phyloP scores from a whole-genome alignment of 148 eudicot genomes.

The Rhododendron vialii region DNA sequence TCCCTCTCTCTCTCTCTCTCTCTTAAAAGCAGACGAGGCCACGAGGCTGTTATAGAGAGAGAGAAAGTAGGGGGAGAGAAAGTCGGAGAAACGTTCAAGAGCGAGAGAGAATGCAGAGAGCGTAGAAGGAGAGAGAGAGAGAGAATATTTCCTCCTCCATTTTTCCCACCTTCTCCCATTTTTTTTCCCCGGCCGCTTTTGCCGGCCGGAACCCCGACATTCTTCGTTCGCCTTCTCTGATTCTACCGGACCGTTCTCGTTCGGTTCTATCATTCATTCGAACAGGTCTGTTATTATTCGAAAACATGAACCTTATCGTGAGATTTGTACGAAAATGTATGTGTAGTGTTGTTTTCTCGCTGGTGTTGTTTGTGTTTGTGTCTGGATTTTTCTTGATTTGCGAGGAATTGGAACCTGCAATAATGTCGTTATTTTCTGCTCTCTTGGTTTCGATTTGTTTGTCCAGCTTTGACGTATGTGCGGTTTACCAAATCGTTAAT shows the following conservation, averaged over 20 bases:
- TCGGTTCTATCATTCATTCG: not conserved
- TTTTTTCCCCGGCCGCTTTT: constrained; percentile 6
- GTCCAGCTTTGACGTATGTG: not conserved
- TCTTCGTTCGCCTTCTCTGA: not conserved
- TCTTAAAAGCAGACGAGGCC: not conserved
- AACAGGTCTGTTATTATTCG: not conserved
- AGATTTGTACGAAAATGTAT: not conserved
- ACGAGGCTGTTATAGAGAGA: not conserved
- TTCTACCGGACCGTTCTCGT: not conserved
- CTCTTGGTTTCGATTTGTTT: not conserved
- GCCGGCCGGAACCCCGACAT: not conserved
- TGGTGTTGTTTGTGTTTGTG: not conserved
- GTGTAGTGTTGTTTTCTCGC: too few species aligned
- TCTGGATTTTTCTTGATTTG: not conserved
- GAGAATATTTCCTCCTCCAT: not conserved
- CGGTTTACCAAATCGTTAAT: not conserved
- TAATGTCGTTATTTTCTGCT: not conserved
- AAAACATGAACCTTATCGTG: not conserved
- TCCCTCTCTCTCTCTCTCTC: not conserved
- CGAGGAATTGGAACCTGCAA: not conserved
- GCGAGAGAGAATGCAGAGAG: not conserved
- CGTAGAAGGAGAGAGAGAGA: not conserved
- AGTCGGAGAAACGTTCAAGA: not conserved
- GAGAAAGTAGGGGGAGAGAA: not conserved
- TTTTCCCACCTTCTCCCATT: not conserved